Percentiles rank a stretch among this genome's conserved stretches.
Evolutionary conservation across 768 basidiomycete genomes (phyloP).

Genomic region (Pleurotus platypus): DNA sequence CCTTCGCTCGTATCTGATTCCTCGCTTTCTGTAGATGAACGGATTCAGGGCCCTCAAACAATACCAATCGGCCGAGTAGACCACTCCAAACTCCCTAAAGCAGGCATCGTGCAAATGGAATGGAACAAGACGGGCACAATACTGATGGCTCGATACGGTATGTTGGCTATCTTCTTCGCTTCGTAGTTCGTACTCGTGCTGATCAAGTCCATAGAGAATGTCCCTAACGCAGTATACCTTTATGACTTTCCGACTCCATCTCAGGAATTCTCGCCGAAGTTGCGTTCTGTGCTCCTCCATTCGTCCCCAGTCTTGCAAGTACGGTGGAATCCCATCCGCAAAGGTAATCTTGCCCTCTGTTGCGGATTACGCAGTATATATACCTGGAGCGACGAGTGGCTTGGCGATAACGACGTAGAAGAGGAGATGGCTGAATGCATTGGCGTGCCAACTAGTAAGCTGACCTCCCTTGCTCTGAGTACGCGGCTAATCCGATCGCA

Average conservation of each 20-base stretch:
- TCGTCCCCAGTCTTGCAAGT: constrained; percentile 58
- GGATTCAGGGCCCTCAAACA: constrained; percentile 51
- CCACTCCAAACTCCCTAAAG: constrained; percentile 61
- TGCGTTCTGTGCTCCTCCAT: constrained; percentile 70
- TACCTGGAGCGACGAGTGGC: constrained; percentile 84
- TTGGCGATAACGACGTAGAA: constrained; percentile 43
- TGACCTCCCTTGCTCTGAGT: constrained; percentile 14
- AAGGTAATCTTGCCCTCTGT: constrained; percentile 64
- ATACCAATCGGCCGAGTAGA: constrained; percentile 51
- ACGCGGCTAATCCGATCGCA: constrained; percentile 20
- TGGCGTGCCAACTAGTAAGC: constrained; percentile 81
- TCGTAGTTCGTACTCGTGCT: neutral
- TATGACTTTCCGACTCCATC: constrained; percentile 67
- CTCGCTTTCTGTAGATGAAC: constrained; percentile 51
- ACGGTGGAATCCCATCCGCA: constrained; percentile 83
- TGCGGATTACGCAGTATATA: constrained; percentile 67
- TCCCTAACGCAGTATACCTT: constrained; percentile 62
- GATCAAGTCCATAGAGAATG: constrained; percentile 43
- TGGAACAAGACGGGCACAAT: constrained; percentile 80
- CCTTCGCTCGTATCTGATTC: neutral
- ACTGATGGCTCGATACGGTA: constrained; percentile 74
- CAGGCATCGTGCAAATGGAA: constrained; percentile 67
- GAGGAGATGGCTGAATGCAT: constrained; percentile 90
- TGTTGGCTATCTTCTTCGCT: constrained; percentile 16
- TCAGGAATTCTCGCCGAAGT: constrained; percentile 52